Conservation (phyloP, 176 grass and related monocot genomes). For the Luzula sylvatica region DNA sequence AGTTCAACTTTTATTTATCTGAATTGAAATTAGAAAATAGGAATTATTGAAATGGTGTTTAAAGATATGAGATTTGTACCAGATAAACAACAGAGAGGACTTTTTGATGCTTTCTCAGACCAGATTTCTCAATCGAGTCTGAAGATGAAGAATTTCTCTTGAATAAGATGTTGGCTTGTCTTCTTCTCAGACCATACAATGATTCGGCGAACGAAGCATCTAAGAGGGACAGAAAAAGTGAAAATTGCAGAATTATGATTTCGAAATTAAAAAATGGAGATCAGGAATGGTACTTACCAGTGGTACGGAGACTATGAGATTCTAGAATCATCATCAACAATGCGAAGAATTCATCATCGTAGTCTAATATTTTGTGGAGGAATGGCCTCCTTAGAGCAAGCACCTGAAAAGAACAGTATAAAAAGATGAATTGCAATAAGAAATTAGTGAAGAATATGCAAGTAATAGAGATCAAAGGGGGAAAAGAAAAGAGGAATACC, state of each 20-base stretch:
- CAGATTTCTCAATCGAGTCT: conserved; percentile 47
- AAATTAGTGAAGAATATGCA: neutral
- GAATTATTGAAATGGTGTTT: neutral
- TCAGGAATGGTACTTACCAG: conserved; percentile 36
- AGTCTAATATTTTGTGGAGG: conserved; percentile 89
- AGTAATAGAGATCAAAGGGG: neutral
- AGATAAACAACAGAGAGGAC: conserved; percentile 76
- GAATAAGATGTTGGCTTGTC: conserved; percentile 44
- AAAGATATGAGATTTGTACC: conserved; percentile 35
- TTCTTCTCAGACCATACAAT: conserved; percentile 88
- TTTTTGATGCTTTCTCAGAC: conserved; percentile 78
- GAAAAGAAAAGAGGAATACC: conserved; percentile 24
- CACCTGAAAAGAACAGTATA: conserved; percentile 32
- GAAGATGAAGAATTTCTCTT: conserved; percentile 30
- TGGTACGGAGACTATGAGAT: conserved; percentile 74
- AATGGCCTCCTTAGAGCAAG: conserved; percentile 85
- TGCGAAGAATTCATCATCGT: conserved; percentile 91
- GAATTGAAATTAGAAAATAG: neutral
- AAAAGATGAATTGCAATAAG: neutral
- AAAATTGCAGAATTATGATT: too few species aligned
- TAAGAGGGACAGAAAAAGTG: conserved; percentile 31
- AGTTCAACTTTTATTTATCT: neutral
- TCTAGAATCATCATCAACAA: conserved; percentile 95
- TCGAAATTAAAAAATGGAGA: too few species aligned
- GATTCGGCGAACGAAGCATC: conserved; percentile 97